Percentiles rank a stretch among this genome's conserved stretches.
These are phyloP conservation scores for Fragaria iinumae DNA, from an alignment of 306 rosid genomes.

Conservation along the genomic window DNA sequence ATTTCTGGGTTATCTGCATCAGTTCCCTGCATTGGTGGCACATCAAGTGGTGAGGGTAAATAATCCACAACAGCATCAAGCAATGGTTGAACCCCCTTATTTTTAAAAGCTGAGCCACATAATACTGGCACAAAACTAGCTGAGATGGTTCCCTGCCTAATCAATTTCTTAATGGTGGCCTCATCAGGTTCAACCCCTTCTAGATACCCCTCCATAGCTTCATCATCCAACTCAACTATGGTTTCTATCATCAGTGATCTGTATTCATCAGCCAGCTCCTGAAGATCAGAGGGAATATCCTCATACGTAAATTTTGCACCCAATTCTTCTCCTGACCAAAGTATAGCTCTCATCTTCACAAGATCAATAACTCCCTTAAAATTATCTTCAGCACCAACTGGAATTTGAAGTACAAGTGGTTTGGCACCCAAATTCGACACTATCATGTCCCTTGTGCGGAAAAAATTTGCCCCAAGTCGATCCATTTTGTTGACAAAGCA, in stretches of 20 bases:
- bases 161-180: conserved; percentile 57
- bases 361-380: conserved; percentile 87
- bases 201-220: conserved; percentile 78
- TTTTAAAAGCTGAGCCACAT: conserved; percentile 98
- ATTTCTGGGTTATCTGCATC: conserved; percentile 90
- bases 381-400: conserved; percentile 82
- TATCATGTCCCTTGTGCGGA: conserved; percentile 94
- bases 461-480: conserved; percentile 93
- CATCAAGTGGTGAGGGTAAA: conserved; percentile 84
- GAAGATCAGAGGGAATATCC: conserved; percentile 76
- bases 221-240: conserved; percentile 78
- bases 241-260: conserved; percentile 69
- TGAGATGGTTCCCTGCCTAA: conserved; percentile 74
- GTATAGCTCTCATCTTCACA: conserved; percentile 84
- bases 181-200: conserved; percentile 96
- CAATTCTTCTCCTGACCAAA: conserved; percentile 95
- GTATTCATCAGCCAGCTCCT: conserved; percentile 70
- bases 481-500: conserved; percentile 98
- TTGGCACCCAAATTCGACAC: conserved; percentile 91
- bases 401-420: conserved; percentile 88
- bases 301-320: conserved; percentile 79
- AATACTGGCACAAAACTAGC: conserved; percentile 78
- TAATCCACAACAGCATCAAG: conserved; percentile 95
- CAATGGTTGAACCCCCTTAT: conserved; percentile 96
- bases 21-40: conserved; percentile 90